Evolutionary conservation across 2,329 filamentous ascomycete species (phyloP), one percentile per base, ranked within the genome.

Genomic region (Annulohypoxylon truncatum): DNA sequence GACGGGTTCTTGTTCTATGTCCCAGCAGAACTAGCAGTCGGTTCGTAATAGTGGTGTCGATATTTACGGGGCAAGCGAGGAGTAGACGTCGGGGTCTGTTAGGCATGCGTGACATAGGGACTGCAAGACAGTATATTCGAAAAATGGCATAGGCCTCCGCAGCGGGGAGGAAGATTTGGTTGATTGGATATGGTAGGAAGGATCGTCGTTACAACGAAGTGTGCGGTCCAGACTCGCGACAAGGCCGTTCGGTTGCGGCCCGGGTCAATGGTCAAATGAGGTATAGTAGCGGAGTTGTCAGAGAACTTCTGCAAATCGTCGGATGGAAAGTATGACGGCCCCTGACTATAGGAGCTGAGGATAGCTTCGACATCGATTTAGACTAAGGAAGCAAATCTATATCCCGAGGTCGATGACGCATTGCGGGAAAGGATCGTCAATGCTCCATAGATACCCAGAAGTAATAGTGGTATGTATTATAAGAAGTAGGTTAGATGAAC

Each of bases 211-310:
- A 60, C 42, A 54, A 53, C 44, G 44, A 54, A 59, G 26, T 52
- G 38, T 60, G 46, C 12, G 58, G 57, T 56, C 58, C 57, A 60
- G 52, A 58, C 44, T 58, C 24, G 68, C 55, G 64, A 58, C 59
- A 67, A 71, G 68, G 68, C 63, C 66, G 58, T 59, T 68, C 44
- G 66, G 61, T 56, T 64, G 52, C 59, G 61, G 59, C 51, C 38
- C 59, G 53, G 69, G 33, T 67, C 64, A 71, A 59, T 66, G 51
- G 62, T 69, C 59, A 58, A 69, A 66, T 55, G 18, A 56, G 64
- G 67, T 66, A 71, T 66, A 61, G 66, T 61, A 68, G 65, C 59
- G 68, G 68, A 73, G 64, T 58, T 42, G 66, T 63, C 51, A 68
- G 35, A 69, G 51, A 67, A 50, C 42, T 71, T 58, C 57, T 65